Conservation (phyloP, 73 alveolate genomes). For the Chromera velia region DNA sequence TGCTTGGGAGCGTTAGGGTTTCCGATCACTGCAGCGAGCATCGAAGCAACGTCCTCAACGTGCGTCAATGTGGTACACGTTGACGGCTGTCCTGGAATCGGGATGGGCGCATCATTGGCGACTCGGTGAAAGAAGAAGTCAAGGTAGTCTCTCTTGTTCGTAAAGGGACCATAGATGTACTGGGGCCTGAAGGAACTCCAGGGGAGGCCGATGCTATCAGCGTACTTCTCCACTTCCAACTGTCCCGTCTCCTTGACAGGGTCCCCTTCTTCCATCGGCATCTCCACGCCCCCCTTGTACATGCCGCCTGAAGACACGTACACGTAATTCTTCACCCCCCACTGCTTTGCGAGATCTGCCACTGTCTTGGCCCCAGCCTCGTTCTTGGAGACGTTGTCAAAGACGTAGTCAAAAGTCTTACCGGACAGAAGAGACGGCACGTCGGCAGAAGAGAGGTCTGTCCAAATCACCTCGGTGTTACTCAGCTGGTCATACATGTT, state of each 20-base stretch:
- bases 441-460: too few species aligned
- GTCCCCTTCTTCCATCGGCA: too few species aligned
- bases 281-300: too few species aligned
- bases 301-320: too few species aligned
- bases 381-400: too few species aligned
- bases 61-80: background rate
- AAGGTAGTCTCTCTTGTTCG: background rate
- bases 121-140: background rate
- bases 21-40: background rate
- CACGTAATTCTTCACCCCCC: too few species aligned
- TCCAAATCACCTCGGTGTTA: too few species aligned
- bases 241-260: background rate
- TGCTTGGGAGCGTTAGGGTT: background rate
- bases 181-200: background rate
- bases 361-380: too few species aligned
- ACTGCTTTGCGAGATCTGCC: too few species aligned
- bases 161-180: background rate
- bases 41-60: background rate
- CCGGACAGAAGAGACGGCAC: too few species aligned
- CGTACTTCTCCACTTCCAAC: background rate
- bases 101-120: background rate
- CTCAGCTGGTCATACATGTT: too few species aligned
- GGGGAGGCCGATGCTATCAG: background rate
- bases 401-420: too few species aligned
- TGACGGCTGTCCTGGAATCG: background rate